These are phyloP conservation scores for Dictyostelium brefeldianum DNA, from an alignment of 78 protist genomes.

Conservation along the genomic window DNA sequence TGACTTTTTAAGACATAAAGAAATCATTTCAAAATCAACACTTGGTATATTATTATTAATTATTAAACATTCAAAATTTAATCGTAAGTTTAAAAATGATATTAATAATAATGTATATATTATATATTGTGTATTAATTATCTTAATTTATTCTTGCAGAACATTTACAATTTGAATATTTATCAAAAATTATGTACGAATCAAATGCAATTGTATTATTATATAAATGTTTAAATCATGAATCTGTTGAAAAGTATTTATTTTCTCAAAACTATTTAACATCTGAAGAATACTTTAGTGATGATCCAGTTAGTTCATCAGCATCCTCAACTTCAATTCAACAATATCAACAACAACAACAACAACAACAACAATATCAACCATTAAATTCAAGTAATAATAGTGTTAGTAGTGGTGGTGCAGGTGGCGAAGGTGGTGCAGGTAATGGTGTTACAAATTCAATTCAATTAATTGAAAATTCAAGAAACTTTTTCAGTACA, in stretches of 20 bases:
- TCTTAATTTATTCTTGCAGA: neutral
- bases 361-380: neutral
- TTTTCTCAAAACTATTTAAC: slow-evolving; percentile 41
- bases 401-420: slow-evolving; percentile 13
- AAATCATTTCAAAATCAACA: slow-evolving; percentile 62
- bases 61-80: slow-evolving; percentile 66
- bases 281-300: slow-evolving; percentile 28
- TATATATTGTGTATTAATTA: neutral
- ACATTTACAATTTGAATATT: slow-evolving; percentile 65
- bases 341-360: too few species aligned
- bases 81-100: slow-evolving; percentile 41
- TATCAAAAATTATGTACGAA: slow-evolving; percentile 55
- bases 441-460: neutral
- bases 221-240: slow-evolving; percentile 55
- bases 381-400: slow-evolving; percentile 2
- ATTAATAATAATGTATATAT: neutral
- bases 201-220: slow-evolving; percentile 59
- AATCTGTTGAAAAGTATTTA: slow-evolving; percentile 51
- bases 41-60: slow-evolving; percentile 49
- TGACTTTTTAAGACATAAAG: slow-evolving; percentile 77
- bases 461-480: slow-evolving; percentile 15
- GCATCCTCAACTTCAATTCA: neutral
- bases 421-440: slow-evolving; percentile 2
- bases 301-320: neutral
- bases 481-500: slow-evolving; percentile 35